Evolutionary conservation across 2,329 filamentous ascomycete species (phyloP), one percentile per base, ranked within the genome.

Genomic region (Ceratocystis variospora): DNA sequence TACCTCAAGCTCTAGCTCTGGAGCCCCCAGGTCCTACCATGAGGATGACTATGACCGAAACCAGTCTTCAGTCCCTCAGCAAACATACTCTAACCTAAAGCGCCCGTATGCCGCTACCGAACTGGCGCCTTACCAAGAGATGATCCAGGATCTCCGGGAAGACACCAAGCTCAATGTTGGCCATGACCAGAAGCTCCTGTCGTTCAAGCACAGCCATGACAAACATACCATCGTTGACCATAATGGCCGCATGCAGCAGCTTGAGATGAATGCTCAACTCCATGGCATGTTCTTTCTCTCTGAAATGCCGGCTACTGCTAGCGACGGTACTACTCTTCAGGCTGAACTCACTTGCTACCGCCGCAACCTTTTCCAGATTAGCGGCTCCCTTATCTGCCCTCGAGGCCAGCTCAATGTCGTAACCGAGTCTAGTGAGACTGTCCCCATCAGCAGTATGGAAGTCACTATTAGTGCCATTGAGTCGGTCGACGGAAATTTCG

Each of bases 341-440:
- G 90, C 84, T 64, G 93, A 97, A 76, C 77, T 97, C 74, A 97
- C 93, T 2, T 97, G 93, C 80, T 97, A 97, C 76, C 88, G 93
- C 70, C 85, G 93, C 61, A 97, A 97, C 73, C 80, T 97, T 62
- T 97, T 97, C 76, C 93, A 96, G 75, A 95, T 96, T 72, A 96
- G 91, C 68, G 93, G 93, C 67, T 91, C 87, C 4, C 83, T 96
- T 67, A 90, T 90, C 50, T 81, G 92, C 15, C 90, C 92, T 1
- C 80, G 90, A 69, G 87, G 85, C 33, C 82, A 91, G 69, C 80
- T 93, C 66, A 94, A 88, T 63, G 84, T 96, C 66, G 81, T 96
- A 74, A 89, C 87, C 19, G 91, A 96, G 68, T 84, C 88, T 37
- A 90, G 90, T 57, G 89, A 96, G 74, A 87, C 88, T 57, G 86